Conservation (phyloP, 2,329 filamentous ascomycete genomes). For the Camillea tinctor region DNA sequence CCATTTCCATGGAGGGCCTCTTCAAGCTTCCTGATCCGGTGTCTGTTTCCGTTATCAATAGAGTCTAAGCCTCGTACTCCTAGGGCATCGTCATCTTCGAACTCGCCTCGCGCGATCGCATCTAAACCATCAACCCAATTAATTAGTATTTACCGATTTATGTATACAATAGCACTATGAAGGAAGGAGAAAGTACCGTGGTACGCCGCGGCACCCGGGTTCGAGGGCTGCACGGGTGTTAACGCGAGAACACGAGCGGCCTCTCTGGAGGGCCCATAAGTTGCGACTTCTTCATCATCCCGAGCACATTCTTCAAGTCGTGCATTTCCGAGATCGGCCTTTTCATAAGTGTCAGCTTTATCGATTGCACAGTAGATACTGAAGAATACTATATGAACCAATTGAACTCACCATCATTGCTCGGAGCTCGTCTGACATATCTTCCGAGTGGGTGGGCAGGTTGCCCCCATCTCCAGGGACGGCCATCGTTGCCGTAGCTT, state of each 20-base stretch:
- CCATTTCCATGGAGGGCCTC: too few relatives aligned
- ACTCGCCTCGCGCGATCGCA: constrained; percentile 13
- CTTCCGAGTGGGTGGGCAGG: too few relatives aligned
- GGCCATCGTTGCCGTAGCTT: too few relatives aligned
- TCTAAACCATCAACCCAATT: constrained; percentile 12
- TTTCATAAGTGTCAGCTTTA: background rate
- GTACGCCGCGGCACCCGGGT: constrained; percentile 2
- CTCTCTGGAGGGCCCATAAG: background rate
- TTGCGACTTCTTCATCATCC: constrained; percentile 2
- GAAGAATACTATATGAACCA: too few relatives aligned
- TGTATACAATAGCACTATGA: background rate
- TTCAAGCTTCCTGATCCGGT: constrained; percentile 9
- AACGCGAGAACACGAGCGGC: background rate
- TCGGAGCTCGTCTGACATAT: too few relatives aligned
- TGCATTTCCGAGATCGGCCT: constrained; percentile 22
- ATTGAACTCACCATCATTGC: too few relatives aligned
- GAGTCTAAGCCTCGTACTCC: constrained; percentile 17
- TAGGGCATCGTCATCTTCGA: constrained; percentile 21
- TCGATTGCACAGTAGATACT: too few relatives aligned
- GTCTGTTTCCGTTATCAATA: constrained; percentile 23
- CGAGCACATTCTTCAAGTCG: constrained; percentile 20
- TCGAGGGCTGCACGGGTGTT: background rate
- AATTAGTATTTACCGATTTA: too few relatives aligned
- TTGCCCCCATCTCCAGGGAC: too few relatives aligned
- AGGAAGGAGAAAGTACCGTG: constrained; percentile 11